Percentiles rank a stretch among this genome's conserved stretches.
Conservation (phyloP, 2,329 filamentous ascomycete species). For the Aspergillus arachidicola region DNA sequence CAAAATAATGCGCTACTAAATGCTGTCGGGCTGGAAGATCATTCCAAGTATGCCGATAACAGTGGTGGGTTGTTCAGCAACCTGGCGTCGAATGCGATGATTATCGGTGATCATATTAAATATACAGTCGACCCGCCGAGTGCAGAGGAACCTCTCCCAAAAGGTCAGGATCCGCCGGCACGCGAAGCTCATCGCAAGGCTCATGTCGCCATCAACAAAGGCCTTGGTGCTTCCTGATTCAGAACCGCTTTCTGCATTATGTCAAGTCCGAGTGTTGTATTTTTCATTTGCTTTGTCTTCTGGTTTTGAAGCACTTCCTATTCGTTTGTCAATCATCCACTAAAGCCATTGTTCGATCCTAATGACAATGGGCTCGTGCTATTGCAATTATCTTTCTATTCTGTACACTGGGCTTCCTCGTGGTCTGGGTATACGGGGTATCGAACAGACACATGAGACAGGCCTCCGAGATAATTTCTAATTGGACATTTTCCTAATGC, state of each 20-base stretch:
- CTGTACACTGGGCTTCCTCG: background rate
- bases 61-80: background rate
- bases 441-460: no score
- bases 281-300: background rate
- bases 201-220: slow-evolving; percentile 1
- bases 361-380: no score
- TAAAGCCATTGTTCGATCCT: no score
- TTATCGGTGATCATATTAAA: background rate
- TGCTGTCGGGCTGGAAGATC: background rate
- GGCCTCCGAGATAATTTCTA: no score
- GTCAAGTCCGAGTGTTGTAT: background rate
- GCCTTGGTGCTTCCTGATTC: background rate
- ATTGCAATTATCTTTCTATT: background rate
- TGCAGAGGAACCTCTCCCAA: background rate
- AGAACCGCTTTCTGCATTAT: background rate
- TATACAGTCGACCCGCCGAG: slow-evolving; percentile 1
- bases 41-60: slow-evolving; percentile 1
- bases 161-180: background rate
- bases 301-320: background rate
- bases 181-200: slow-evolving; percentile 4
- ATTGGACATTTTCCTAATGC: no score
- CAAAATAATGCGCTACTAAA: background rate
- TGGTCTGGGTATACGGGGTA: background rate
- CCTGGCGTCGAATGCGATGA: background rate
- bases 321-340: no score